phyloP scores from a whole-genome alignment of 139 green algal genomes.

The Micractinium sp. region DNA sequence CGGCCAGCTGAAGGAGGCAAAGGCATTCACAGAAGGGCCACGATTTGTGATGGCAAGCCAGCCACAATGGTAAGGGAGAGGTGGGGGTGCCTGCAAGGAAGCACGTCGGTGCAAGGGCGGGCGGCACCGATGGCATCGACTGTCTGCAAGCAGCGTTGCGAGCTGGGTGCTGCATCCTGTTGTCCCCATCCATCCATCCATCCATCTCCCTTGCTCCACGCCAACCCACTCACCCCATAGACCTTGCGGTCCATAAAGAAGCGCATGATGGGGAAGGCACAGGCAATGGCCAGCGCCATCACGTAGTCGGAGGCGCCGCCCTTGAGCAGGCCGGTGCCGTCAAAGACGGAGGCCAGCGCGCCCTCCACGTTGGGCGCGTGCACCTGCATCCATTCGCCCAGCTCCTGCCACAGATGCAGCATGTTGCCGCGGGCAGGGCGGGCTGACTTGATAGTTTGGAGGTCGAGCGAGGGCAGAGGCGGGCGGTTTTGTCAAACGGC shows the following conservation, averaged over 20 bases:
- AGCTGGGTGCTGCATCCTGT: background rate
- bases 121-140: background rate
- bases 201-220: too few relatives aligned
- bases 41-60: too few relatives aligned
- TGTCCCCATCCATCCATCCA: background rate
- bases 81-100: too few relatives aligned
- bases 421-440: background rate
- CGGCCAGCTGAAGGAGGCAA: background rate
- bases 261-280: conserved; percentile 42
- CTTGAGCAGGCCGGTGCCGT: conserved; percentile 30
- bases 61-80: too few relatives aligned
- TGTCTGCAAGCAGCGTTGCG: background rate
- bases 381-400: background rate
- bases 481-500: too few relatives aligned
- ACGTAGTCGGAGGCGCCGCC: conserved; percentile 38
- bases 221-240: conserved; percentile 32
- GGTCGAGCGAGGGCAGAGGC: background rate
- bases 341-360: conserved; percentile 4
- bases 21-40: too few relatives aligned
- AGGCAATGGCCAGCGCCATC: conserved; percentile 23
- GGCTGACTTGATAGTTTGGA: background rate
- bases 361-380: conserved; percentile 18
- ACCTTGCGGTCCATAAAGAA: conserved; percentile 39
- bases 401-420: background rate
- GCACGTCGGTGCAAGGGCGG: background rate